Percentiles rank a stretch among this genome's conserved stretches.
These are phyloP conservation scores for Pseudogymnoascus sp. DNA, from an alignment of 2,329 filamentous ascomycete genomes.

Conservation along the genomic window DNA sequence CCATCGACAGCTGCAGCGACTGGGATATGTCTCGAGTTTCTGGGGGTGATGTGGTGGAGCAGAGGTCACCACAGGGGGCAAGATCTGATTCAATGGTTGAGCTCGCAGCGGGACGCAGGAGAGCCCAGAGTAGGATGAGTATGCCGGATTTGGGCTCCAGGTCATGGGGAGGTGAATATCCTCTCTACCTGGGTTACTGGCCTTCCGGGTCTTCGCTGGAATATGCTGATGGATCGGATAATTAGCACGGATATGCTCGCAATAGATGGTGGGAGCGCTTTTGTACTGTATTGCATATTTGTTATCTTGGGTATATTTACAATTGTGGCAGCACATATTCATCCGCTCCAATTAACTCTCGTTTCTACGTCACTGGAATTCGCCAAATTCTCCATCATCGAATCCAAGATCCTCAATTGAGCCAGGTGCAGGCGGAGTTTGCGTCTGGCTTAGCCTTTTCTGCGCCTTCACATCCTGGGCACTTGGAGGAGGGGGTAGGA, in stretches of 20 bases:
- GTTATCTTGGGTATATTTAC: slow-evolving; percentile 7
- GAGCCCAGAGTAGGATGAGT: not conserved
- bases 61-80: not conserved
- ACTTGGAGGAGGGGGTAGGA: slow-evolving; percentile 58
- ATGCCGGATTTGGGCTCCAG: not conserved
- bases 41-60: not conserved
- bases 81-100: not conserved
- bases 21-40: not conserved
- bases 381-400: slow-evolving; percentile 81
- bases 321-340: not conserved
- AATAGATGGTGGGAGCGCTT: not conserved
- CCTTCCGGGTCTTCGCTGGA: not conserved
- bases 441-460: slow-evolving; percentile 44
- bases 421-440: slow-evolving; percentile 35
- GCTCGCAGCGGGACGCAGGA: not conserved
- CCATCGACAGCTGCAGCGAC: not conserved
- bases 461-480: slow-evolving; percentile 53
- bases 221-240: not conserved
- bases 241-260: not conserved
- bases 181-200: not conserved
- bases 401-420: slow-evolving; percentile 61
- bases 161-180: not conserved
- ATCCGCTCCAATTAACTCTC: slow-evolving; percentile 4
- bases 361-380: slow-evolving; percentile 45
- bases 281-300: not conserved